These are phyloP conservation scores for Cryomyces minteri DNA, from an alignment of 495 filamentous ascomycete genomes.

Conservation along the genomic window DNA sequence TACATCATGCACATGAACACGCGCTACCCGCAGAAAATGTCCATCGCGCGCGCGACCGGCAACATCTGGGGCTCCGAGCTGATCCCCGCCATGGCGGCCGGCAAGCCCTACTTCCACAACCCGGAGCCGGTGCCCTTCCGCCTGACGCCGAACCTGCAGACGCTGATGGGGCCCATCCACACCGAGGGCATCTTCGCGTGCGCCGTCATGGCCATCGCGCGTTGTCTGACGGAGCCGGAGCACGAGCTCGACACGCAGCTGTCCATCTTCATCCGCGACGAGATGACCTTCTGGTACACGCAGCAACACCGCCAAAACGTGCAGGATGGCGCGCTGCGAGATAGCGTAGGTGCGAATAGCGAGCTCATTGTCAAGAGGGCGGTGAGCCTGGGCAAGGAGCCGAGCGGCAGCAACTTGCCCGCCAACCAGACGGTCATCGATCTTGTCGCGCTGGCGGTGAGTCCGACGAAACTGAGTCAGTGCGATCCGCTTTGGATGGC, in stretches of 20 bases:
- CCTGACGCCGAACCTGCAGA: slow-evolving; percentile 89
- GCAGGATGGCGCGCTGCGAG: slow-evolving; percentile 55
- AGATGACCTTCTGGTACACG: slow-evolving; percentile 96
- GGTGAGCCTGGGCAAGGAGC: slow-evolving; percentile 52
- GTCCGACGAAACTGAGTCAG: slow-evolving; percentile 64
- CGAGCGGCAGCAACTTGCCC: slow-evolving; percentile 40
- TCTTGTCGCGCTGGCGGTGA: slow-evolving; percentile 64
- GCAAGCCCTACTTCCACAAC: slow-evolving; percentile 80
- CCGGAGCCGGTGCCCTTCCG: slow-evolving; percentile 91
- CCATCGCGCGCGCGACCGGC: slow-evolving; percentile 72
- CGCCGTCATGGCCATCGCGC: slow-evolving; percentile 86
- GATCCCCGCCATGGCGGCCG: slow-evolving; percentile 61
- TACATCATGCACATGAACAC: slow-evolving; percentile 92
- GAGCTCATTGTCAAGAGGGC: slow-evolving; percentile 83
- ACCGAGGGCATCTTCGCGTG: slow-evolving; percentile 88
- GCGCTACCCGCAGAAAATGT: slow-evolving; percentile 86
- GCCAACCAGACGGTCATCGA: slow-evolving; percentile 96
- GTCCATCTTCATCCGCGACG: slow-evolving; percentile 84
- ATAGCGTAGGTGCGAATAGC: slow-evolving; percentile 73
- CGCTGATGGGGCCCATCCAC: slow-evolving; percentile 82
- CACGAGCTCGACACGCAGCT: slow-evolving; percentile 82
- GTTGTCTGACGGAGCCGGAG: slow-evolving; percentile 81
- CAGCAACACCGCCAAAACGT: slow-evolving; percentile 51
- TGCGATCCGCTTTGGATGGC: slow-evolving; percentile 96
- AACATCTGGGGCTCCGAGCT: slow-evolving; percentile 95